Percentiles rank a stretch among this genome's conserved stretches.
Conservation (phyloP, 2,329 filamentous ascomycete species). For the Malbranchea zuffiana region DNA sequence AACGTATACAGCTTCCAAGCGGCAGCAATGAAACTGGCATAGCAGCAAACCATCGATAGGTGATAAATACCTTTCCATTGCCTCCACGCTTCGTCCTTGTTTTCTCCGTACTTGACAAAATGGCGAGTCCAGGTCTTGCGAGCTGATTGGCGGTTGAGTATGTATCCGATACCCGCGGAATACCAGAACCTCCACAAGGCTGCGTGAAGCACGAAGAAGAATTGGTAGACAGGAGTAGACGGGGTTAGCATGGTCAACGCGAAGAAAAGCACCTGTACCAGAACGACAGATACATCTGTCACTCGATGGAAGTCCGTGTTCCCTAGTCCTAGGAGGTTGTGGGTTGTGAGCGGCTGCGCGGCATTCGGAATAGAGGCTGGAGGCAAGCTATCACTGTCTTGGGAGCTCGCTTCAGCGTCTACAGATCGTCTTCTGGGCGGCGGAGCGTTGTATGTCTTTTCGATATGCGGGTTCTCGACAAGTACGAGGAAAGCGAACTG, state of each 20-base stretch:
- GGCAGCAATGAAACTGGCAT: conserved; percentile 76
- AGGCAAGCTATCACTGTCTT: conserved; percentile 27
- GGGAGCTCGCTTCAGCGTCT: conserved; percentile 25
- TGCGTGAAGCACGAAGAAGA: conserved; percentile 71
- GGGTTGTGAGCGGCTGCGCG: conserved; percentile 55
- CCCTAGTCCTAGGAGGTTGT: conserved; percentile 69
- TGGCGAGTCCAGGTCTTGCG: conserved; percentile 93
- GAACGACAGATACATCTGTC: conserved; percentile 68
- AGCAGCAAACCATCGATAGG: conserved; percentile 81
- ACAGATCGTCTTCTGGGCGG: conserved; percentile 50
- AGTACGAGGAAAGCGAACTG: conserved; percentile 87
- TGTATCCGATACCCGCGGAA: conserved; percentile 71
- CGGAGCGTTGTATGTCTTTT: conserved; percentile 91
- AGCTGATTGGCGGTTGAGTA: conserved; percentile 76
- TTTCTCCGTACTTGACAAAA: conserved; percentile 94
- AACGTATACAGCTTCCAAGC: conserved; percentile 93
- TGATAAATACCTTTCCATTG: conserved; percentile 98
- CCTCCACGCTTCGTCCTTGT: conserved; percentile 79
- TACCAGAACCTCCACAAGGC: conserved; percentile 84
- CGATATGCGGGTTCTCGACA: conserved; percentile 95
- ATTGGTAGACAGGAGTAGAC: conserved; percentile 61
- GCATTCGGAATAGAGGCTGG: conserved; percentile 34
- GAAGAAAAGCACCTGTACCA: conserved; percentile 66
- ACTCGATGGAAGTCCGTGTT: conserved; percentile 84
- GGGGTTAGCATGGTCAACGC: conserved; percentile 65